phyloP scores from a whole-genome alignment of 345 rosid genomes.

The Cochlearia excelsa region DNA sequence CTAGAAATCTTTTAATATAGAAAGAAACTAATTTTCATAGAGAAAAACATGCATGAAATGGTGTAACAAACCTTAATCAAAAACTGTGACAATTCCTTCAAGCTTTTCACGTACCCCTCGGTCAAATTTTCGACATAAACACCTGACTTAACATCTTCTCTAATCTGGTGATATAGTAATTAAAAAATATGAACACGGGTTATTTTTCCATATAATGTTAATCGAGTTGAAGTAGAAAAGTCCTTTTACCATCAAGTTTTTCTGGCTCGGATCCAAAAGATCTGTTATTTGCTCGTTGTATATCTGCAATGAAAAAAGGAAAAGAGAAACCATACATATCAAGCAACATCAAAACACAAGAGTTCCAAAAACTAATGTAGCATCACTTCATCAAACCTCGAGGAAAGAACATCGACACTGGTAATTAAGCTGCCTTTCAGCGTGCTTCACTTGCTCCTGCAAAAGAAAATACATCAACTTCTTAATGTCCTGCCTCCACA shows the following conservation, averaged over 20 bases:
- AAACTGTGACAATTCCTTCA: constrained; percentile 81
- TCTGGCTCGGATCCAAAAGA: constrained; percentile 85
- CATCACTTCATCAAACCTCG: constrained; percentile 52
- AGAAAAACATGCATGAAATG: constrained; percentile 18
- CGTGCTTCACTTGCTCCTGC: constrained; percentile 87
- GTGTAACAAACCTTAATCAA: constrained; percentile 62
- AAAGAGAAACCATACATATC: constrained; percentile 22
- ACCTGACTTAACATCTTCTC: constrained; percentile 95
- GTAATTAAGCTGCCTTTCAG: constrained; percentile 78
- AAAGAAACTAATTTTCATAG: constrained; percentile 10
- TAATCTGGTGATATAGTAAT: constrained; percentile 52
- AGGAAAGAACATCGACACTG: constrained; percentile 98
- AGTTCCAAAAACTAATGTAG: constrained; percentile 6
- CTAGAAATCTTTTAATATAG: constrained; percentile 2
- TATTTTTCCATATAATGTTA: constrained; percentile 4
- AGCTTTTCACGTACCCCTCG: constrained; percentile 67
- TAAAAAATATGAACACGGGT: constrained; percentile 11
- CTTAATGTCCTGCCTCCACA: constrained; percentile 7
- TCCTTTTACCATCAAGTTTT: constrained; percentile 70
- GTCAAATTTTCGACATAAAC: constrained; percentile 89
- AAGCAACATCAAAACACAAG: constrained; percentile 17
- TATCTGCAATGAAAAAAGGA: constrained; percentile 54
- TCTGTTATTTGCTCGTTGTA: constrained; percentile 98
- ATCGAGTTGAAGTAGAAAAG: constrained; percentile 17
- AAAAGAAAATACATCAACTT: constrained; percentile 22